phyloP scores from a whole-genome alignment of 2,329 filamentous ascomycete genomes.

The Cytospora schulzeri region DNA sequence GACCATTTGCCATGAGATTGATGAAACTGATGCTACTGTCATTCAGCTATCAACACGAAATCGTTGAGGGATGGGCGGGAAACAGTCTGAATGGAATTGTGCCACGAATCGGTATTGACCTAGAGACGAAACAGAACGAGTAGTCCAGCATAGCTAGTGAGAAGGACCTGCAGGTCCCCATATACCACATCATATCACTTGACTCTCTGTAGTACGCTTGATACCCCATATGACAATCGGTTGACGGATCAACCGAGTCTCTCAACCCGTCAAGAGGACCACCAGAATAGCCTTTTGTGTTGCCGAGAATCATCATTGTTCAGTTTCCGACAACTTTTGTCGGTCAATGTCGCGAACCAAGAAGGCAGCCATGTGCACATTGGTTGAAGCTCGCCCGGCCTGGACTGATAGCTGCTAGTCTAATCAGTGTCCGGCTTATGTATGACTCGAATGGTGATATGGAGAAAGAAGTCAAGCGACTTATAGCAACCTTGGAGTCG shows the following conservation, averaged over 20 bases:
- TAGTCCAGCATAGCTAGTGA: too few relatives aligned
- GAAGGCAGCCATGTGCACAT: not conserved
- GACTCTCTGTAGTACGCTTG: too few relatives aligned
- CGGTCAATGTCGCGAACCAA: not conserved
- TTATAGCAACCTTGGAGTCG: too few relatives aligned
- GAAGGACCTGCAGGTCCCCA: too few relatives aligned
- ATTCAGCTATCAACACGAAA: too few relatives aligned
- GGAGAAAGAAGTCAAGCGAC: not conserved
- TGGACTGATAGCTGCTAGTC: not conserved
- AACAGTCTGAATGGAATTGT: too few relatives aligned
- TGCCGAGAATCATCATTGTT: not conserved
- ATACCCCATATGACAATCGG: not conserved
- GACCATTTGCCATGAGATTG: too few relatives aligned
- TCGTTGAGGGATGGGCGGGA: too few relatives aligned
- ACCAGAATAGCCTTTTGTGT: not conserved
- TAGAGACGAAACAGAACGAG: too few relatives aligned
- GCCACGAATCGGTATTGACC: too few relatives aligned
- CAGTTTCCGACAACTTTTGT: not conserved
- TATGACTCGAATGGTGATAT: not conserved
- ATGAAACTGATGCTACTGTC: too few relatives aligned
- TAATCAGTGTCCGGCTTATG: not conserved
- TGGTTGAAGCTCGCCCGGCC: not conserved
- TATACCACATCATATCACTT: too few relatives aligned
- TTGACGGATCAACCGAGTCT: not conserved
- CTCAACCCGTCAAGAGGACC: not conserved